Evolutionary conservation across 2,329 filamentous ascomycete genomes (phyloP).

Genomic region (Blumeria hordei): DNA sequence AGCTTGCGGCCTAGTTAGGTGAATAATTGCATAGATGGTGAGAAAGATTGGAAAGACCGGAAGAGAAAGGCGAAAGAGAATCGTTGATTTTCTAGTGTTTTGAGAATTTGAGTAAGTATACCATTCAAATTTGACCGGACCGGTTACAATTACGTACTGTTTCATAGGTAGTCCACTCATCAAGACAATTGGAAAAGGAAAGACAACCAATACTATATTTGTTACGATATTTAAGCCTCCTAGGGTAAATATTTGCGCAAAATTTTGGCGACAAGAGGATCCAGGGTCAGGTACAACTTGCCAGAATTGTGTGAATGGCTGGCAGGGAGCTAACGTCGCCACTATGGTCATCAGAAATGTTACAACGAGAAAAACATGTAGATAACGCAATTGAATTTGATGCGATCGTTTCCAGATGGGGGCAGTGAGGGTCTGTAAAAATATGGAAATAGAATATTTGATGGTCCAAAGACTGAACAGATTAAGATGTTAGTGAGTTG

Average conservation of each 20-base stretch:
- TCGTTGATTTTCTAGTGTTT: slow-evolving; percentile 43
- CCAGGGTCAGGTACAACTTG: slow-evolving; percentile 66
- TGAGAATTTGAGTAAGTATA: too few species aligned
- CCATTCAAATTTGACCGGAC: neutral
- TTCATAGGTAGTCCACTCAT: slow-evolving; percentile 48
- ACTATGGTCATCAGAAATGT: slow-evolving; percentile 64
- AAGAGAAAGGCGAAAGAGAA: slow-evolving; percentile 58
- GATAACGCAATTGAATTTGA: slow-evolving; percentile 40
- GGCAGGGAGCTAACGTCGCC: slow-evolving; percentile 61
- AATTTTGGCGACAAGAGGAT: slow-evolving; percentile 60
- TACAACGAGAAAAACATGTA: slow-evolving; percentile 46
- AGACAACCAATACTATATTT: slow-evolving; percentile 62
- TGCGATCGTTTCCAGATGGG: slow-evolving; percentile 60
- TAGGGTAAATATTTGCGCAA: slow-evolving; percentile 66
- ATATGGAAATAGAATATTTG: slow-evolving; percentile 74
- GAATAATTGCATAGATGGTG: slow-evolving; percentile 59
- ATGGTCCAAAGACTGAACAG: slow-evolving; percentile 57
- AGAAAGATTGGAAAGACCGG: slow-evolving; percentile 51
- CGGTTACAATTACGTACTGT: slow-evolving; percentile 6
- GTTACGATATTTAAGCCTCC: slow-evolving; percentile 67
- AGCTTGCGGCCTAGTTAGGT: slow-evolving; percentile 42
- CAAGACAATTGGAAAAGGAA: slow-evolving; percentile 71
- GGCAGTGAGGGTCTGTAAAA: slow-evolving; percentile 61
- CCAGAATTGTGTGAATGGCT: slow-evolving; percentile 49
- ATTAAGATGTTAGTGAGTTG: slow-evolving; percentile 1